Evolutionary conservation across 129 eudicot genomes (phyloP).

Genomic region (Escallonia rubra): DNA sequence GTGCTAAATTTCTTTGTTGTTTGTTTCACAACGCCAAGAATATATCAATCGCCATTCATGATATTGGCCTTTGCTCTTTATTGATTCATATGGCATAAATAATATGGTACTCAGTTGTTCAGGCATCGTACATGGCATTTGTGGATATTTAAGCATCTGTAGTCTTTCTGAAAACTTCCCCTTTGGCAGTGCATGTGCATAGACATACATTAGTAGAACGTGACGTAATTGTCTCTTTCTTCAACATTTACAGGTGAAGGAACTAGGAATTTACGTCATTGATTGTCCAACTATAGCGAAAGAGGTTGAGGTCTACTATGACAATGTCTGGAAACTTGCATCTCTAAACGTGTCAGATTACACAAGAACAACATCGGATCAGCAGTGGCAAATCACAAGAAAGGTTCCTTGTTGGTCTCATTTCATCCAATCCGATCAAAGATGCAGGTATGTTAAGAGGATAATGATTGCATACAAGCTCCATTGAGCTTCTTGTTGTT

Average conservation of each 20-base stretch:
- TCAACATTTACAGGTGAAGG: constrained; percentile 59
- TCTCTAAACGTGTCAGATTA: constrained; percentile 53
- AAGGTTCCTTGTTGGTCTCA: constrained; percentile 91
- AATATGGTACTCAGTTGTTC: background rate
- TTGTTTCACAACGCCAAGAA: no score
- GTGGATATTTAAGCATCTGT: background rate
- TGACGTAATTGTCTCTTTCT: background rate
- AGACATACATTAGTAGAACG: background rate
- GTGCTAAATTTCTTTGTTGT: no score
- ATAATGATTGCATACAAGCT: constrained; percentile 1
- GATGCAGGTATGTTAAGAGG: constrained; percentile 57
- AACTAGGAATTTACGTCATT: constrained; percentile 71
- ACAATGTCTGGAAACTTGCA: constrained; percentile 76
- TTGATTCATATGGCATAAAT: no score
- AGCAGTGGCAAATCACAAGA: constrained; percentile 72
- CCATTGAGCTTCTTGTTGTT: background rate
- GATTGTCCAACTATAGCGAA: constrained; percentile 57
- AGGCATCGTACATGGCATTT: background rate
- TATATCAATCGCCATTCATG: background rate
- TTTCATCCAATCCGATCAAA: constrained; percentile 38
- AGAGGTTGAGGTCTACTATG: constrained; percentile 50
- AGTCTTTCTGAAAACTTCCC: background rate
- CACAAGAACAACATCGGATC: constrained; percentile 58
- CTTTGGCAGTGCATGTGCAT: background rate
- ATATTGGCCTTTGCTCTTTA: background rate